Percentiles rank a stretch among this genome's conserved stretches.
Evolutionary conservation across 2,329 filamentous ascomycete species (phyloP).

Genomic region (Lachnellula arida): DNA sequence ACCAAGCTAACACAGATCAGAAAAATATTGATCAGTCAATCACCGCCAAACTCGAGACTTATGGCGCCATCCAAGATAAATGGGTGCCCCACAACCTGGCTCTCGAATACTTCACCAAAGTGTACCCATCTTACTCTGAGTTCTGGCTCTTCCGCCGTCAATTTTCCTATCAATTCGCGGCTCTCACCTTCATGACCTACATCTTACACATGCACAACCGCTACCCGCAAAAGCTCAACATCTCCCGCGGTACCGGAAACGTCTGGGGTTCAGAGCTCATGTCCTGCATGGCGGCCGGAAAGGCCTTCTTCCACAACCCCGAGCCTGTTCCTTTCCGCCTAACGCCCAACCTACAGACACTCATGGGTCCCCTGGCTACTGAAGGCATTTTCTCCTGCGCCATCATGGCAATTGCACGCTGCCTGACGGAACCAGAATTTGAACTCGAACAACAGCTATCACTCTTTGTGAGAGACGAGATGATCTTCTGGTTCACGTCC

Average conservation of each 20-base stretch:
- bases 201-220: conserved; percentile 95
- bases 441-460: conserved; percentile 94
- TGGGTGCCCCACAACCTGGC: conserved; percentile 81
- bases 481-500: conserved; percentile 91
- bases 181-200: conserved; percentile 97
- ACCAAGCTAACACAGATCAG: conserved; percentile 41
- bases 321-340: conserved; percentile 96
- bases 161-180: conserved; percentile 92
- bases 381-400: conserved; percentile 95
- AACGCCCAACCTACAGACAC: conserved; percentile 89
- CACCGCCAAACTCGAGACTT: conserved; percentile 80
- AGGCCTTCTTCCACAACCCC: conserved; percentile 89
- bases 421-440: conserved; percentile 80
- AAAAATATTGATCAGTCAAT: conserved; percentile 65
- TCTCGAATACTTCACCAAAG: conserved; percentile 83
- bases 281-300: conserved; percentile 76
- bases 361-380: conserved; percentile 93
- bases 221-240: conserved; percentile 92
- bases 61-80: conserved; percentile 88
- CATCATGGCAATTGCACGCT: conserved; percentile 93
- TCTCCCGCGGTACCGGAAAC: conserved; percentile 80
- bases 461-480: conserved; percentile 94
- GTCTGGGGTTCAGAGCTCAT: conserved; percentile 96
- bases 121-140: conserved; percentile 83
- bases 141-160: conserved; percentile 99